Conservation (phyloP, 805 yeast genomes). For the Metschnikowia cerradonensis region DNA sequence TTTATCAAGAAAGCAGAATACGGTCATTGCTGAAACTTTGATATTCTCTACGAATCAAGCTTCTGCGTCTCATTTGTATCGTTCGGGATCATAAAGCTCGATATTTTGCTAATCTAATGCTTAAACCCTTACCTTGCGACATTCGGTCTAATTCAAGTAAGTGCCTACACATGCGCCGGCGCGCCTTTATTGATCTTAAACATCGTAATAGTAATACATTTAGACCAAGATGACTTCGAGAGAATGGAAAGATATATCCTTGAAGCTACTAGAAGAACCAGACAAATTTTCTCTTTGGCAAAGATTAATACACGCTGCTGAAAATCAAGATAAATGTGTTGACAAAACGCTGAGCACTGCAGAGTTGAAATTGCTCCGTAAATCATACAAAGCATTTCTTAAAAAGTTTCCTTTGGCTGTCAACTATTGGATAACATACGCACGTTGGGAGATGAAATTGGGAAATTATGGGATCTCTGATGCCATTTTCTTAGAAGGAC, state of each 20-base stretch:
- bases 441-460: conserved; percentile 42
- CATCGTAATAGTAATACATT: background rate
- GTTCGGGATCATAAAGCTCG: background rate
- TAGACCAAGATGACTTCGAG: background rate
- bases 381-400: conserved; percentile 42
- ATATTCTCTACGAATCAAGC: conserved; percentile 88
- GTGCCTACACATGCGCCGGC: background rate
- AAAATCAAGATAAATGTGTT: conserved; percentile 25
- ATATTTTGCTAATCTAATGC: background rate
- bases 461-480: conserved; percentile 39
- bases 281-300: conserved; percentile 37
- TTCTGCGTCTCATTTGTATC: conserved; percentile 59
- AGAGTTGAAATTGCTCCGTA: conserved; percentile 31
- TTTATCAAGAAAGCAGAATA: conserved; percentile 62
- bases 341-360: conserved; percentile 30
- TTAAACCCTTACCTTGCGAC: background rate
- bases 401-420: conserved; percentile 46
- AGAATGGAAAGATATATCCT: conserved; percentile 21
- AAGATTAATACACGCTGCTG: conserved; percentile 28
- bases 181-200: background rate
- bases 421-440: conserved; percentile 57
- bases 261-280: conserved; percentile 31
- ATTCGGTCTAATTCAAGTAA: background rate
- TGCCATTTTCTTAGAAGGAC: conserved; percentile 20
- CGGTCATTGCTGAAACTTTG: conserved; percentile 75